These are phyloP conservation scores for Dittrichia graveolens DNA, from an alignment of 129 eudicot species.

Conservation along the genomic window DNA sequence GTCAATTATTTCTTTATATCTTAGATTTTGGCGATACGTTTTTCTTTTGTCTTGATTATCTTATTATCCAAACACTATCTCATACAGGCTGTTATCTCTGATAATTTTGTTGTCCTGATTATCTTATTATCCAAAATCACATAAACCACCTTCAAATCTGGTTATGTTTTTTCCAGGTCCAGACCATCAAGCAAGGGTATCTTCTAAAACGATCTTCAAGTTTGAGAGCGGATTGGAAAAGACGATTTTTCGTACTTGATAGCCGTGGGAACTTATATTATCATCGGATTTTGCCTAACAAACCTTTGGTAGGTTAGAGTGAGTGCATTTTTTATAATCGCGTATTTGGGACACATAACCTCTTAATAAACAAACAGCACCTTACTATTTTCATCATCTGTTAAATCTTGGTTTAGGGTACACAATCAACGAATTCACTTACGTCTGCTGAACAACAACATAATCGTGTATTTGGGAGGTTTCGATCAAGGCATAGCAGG, in stretches of 20 bases:
- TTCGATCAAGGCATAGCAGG: conserved; percentile 65
- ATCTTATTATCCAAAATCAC: not conserved
- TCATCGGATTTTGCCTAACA: conserved; percentile 57
- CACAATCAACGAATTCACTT: conserved; percentile 56
- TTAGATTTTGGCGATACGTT: not conserved
- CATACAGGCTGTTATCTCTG: conserved; percentile 7
- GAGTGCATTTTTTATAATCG: not conserved
- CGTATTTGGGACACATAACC: no score
- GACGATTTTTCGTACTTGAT: conserved; percentile 94
- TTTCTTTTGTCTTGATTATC: not conserved
- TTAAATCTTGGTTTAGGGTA: conserved; percentile 45
- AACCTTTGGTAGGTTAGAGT: conserved; percentile 54
- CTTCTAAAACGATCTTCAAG: conserved; percentile 91
- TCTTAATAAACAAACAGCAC: no score
- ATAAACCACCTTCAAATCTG: not conserved
- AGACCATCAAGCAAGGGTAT: conserved; percentile 92
- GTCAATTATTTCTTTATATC: not conserved
- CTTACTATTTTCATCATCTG: no score
- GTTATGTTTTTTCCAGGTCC: conserved; percentile 54
- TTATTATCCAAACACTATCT: not conserved
- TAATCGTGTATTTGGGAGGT: conserved; percentile 85
- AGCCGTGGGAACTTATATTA: conserved; percentile 86
- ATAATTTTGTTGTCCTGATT: conserved; percentile 4
- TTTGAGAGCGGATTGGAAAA: conserved; percentile 93
- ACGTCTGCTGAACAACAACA: conserved; percentile 52